Evolutionary conservation across 2,329 filamentous ascomycete species (phyloP), one percentile per base, ranked within the genome.

Genomic region (Aspergillus piperis): DNA sequence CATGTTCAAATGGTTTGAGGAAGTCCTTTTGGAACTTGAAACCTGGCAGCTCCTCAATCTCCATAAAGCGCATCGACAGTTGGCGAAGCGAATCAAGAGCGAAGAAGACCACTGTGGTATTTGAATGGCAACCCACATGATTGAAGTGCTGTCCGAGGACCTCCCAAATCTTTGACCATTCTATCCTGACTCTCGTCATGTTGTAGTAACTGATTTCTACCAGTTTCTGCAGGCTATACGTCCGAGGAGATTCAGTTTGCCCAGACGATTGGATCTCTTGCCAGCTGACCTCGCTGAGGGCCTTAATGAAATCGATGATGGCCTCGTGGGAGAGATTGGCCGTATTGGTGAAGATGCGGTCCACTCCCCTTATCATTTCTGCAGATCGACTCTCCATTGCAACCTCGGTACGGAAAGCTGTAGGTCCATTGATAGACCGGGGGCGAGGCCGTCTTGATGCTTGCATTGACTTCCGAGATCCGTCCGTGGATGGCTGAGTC

Each of bases 11-110:
- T 0, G 96, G 95, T 77, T 97, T 98, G 57, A 99, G 80, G 75
- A 99, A 99, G 74, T 99, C 94, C 75, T 99, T 99, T 71, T 99
- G 95, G 73, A 99, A 99, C 76, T 98, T 98, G 85, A 99, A 99
- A 71, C 96, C 95, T 1, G 95, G 92, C 67, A 99, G 79, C 75
- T 99, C 95, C 74, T 96, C 95, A 62, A 98, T 92, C 77, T 99
- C 95, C 90, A 99, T 91, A 73, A 99, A 99, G 17, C 93, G 90
- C 93, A 99, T 98, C 0, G 94, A 97, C 42, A 99, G 81, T 75
- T 99, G 95, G 42, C 96, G 87, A 48, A 99, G 79, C 3, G 94
- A 97, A 78, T 99, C 96, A 27, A 99, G 83, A 3, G 95, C 95
- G 72, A 99, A 99, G 79, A 96, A 98, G 10, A 99, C 96, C 55